Evolutionary conservation across 2,329 filamentous ascomycete species (phyloP).

Genomic region (Purpureocillium takamizusanense): DNA sequence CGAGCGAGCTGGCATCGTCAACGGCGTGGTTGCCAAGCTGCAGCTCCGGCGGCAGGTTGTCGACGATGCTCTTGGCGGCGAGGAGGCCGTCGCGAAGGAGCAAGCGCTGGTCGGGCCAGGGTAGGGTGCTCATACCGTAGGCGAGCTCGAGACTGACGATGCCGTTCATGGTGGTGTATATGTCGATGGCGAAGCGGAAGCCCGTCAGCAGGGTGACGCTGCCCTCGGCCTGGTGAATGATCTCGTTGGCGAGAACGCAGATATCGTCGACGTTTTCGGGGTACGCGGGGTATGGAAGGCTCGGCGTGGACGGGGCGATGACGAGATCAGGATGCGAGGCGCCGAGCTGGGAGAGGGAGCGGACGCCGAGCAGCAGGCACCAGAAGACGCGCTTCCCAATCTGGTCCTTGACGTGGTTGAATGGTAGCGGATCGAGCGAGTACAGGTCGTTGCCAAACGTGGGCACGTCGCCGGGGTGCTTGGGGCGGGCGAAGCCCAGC

Average conservation of each 20-base stretch:
- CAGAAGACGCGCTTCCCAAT: slow-evolving; percentile 76
- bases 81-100: slow-evolving; percentile 63
- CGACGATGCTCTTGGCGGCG: slow-evolving; percentile 59
- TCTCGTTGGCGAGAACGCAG: slow-evolving; percentile 62
- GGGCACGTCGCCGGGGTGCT: slow-evolving; percentile 26
- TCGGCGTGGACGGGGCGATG: slow-evolving; percentile 67
- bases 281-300: slow-evolving; percentile 67
- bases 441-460: slow-evolving; percentile 30
- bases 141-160: slow-evolving; percentile 73
- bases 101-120: slow-evolving; percentile 68
- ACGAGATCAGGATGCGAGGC: slow-evolving; percentile 62
- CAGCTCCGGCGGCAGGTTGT: slow-evolving; percentile 60
- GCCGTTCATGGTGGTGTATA: slow-evolving; percentile 73
- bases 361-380: slow-evolving; percentile 66
- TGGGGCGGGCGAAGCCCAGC: slow-evolving; percentile 54
- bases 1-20: slow-evolving; percentile 26
- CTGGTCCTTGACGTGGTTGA: slow-evolving; percentile 65
- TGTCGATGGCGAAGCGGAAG: slow-evolving; percentile 70
- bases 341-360: slow-evolving; percentile 70
- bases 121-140: slow-evolving; percentile 68
- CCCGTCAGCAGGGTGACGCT: slow-evolving; percentile 64
- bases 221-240: slow-evolving; percentile 60
- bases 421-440: slow-evolving; percentile 33
- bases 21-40: slow-evolving; percentile 35
- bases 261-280: slow-evolving; percentile 79